Percentiles rank a stretch among this genome's conserved stretches.
These are phyloP conservation scores for Xenosphaeropsis pyriputrescens DNA, from an alignment of 2,329 filamentous ascomycete species.

Conservation along the genomic window DNA sequence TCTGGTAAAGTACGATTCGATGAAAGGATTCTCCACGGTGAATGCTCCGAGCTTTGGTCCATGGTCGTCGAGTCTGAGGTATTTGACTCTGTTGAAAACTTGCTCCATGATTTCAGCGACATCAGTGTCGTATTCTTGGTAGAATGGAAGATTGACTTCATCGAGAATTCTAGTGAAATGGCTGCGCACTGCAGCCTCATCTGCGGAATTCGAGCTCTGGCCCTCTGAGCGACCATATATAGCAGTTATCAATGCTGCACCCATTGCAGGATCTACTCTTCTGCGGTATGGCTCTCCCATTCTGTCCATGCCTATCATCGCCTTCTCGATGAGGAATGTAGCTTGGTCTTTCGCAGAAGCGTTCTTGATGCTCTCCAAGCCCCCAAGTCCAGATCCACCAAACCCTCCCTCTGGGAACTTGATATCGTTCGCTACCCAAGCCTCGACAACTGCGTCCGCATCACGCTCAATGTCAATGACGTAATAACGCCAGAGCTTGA, in stretches of 20 bases:
- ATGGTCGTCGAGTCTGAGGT: constrained; percentile 81
- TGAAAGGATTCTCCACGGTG: constrained; percentile 61
- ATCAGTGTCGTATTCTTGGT: constrained; percentile 83
- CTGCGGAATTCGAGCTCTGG: constrained; percentile 26
- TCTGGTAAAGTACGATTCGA: constrained; percentile 91
- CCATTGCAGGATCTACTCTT: constrained; percentile 51
- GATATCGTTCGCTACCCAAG: constrained; percentile 52
- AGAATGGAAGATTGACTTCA: constrained; percentile 75
- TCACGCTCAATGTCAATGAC: constrained; percentile 65
- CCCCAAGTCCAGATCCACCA: constrained; percentile 28
- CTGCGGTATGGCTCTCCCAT: constrained; percentile 72
- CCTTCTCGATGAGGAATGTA: constrained; percentile 43
- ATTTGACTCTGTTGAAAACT: constrained; percentile 88
- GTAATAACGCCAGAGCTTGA: constrained; percentile 90
- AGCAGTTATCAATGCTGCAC: constrained; percentile 52
- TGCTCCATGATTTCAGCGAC: constrained; percentile 75
- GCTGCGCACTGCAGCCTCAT: constrained; percentile 35
- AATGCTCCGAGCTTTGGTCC: constrained; percentile 79
- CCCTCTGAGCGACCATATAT: constrained; percentile 55
- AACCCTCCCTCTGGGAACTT: constrained; percentile 37
- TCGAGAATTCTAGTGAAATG: constrained; percentile 55
- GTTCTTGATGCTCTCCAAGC: constrained; percentile 33
- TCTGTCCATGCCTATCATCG: constrained; percentile 53
- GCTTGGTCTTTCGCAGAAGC: constrained; percentile 43
- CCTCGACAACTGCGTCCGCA: constrained; percentile 49